Conservation (phyloP, 2,329 filamentous ascomycete genomes). For the Ophiostoma australiae region DNA sequence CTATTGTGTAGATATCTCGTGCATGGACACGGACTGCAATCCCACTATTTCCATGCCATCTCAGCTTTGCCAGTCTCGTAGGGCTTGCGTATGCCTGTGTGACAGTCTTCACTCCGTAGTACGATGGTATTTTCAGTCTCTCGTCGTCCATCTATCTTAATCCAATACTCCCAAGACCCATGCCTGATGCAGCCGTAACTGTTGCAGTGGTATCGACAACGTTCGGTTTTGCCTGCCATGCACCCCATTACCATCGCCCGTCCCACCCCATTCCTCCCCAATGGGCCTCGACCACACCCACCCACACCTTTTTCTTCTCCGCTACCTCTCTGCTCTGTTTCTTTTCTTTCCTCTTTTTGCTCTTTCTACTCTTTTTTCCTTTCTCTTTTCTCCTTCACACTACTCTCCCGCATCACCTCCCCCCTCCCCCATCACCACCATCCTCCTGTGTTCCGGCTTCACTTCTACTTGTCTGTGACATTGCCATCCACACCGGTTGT, state of each 20-base stretch:
- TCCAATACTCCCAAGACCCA: background rate
- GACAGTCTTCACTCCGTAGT: background rate
- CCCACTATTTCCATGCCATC: background rate
- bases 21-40: background rate
- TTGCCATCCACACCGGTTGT: slow-evolving; percentile 20
- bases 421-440: background rate
- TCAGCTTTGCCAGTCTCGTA: slow-evolving; percentile 3
- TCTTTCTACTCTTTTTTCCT: background rate
- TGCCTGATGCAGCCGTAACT: background rate
- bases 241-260: background rate
- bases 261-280: background rate
- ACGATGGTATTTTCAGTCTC: too few relatives aligned
- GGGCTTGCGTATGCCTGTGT: slow-evolving; percentile 4
- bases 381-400: slow-evolving; percentile 12
- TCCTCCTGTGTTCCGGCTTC: slow-evolving; percentile 12
- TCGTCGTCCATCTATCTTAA: background rate
- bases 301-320: background rate
- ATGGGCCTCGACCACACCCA: background rate
- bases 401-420: background rate
- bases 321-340: background rate
- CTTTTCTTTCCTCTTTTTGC: background rate
- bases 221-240: slow-evolving; percentile 3
- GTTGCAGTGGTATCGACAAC: slow-evolving; percentile 1
- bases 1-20: too few relatives aligned
- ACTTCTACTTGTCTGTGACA: slow-evolving; percentile 21